These are phyloP conservation scores for Cinchona pubescens DNA, from an alignment of 257 asterid species.

Conservation along the genomic window DNA sequence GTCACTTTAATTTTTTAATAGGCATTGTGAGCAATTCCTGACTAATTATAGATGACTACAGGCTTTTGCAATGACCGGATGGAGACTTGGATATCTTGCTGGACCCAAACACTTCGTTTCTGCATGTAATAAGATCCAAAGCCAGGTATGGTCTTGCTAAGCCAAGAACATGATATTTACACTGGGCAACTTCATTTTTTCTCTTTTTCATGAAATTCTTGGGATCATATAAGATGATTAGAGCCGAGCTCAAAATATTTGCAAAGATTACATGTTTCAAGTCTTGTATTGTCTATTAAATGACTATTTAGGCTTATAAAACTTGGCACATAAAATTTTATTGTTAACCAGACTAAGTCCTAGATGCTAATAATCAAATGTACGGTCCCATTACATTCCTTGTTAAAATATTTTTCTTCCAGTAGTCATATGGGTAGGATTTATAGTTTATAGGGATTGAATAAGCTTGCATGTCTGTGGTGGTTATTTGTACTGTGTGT, in stretches of 20 bases:
- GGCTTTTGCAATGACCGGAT: slow-evolving; percentile 98
- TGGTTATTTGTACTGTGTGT: neutral
- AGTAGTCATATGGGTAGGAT: neutral
- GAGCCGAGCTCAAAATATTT: too few species aligned
- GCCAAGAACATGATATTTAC: neutral
- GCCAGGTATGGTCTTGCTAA: slow-evolving; percentile 55
- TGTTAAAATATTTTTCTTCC: neutral
- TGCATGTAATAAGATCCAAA: slow-evolving; percentile 92
- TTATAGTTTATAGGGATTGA: neutral
- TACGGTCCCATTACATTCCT: neutral
- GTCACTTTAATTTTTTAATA: neutral
- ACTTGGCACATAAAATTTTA: too few species aligned
- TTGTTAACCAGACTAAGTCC: neutral
- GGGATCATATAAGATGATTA: neutral
- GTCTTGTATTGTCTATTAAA: neutral
- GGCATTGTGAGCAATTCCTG: slow-evolving; percentile 13
- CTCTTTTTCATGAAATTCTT: neutral
- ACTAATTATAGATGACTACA: slow-evolving; percentile 23
- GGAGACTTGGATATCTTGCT: slow-evolving; percentile 96
- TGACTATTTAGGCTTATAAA: neutral
- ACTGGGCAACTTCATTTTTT: neutral
- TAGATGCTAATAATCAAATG: neutral
- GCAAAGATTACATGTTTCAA: neutral
- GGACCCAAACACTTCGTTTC: slow-evolving; percentile 92
- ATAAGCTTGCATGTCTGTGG: neutral